Conservation (phyloP, 2,329 filamentous ascomycete species). For the Scortechinia acanthostroma region DNA sequence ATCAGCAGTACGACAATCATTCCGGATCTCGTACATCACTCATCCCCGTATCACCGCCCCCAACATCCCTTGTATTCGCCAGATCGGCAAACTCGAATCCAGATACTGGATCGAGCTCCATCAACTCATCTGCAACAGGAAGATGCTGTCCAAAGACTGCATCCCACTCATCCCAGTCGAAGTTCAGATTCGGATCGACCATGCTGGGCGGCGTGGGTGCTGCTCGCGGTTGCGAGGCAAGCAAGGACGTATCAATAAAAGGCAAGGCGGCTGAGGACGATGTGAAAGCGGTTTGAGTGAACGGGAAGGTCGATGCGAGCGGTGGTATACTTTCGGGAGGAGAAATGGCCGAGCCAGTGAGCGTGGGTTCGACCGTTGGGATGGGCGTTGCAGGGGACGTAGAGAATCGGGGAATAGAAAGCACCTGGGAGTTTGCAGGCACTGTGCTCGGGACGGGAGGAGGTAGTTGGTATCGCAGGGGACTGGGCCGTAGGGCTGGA, state of each 20-base stretch:
- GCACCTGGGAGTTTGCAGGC: background rate
- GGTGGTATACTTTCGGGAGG: slow-evolving; percentile 13
- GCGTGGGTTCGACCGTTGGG: slow-evolving; percentile 4
- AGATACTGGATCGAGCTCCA: slow-evolving; percentile 27
- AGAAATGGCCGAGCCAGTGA: slow-evolving; percentile 7
- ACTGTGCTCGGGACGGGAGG: background rate
- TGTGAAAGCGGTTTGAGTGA: slow-evolving; percentile 6
- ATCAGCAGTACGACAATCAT: no score
- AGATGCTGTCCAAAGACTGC: slow-evolving; percentile 35
- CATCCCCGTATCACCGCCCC: slow-evolving; percentile 3
- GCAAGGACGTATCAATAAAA: slow-evolving; percentile 3
- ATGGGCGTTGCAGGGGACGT: background rate
- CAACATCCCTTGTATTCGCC: slow-evolving; percentile 6
- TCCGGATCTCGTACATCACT: no score
- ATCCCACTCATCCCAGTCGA: slow-evolving; percentile 39
- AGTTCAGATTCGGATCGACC: slow-evolving; percentile 25
- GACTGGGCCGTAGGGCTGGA: background rate
- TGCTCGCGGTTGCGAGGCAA: slow-evolving; percentile 3
- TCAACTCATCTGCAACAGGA: slow-evolving; percentile 28
- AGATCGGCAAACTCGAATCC: slow-evolving; percentile 20
- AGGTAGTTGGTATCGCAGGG: background rate
- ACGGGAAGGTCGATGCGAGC: slow-evolving; percentile 11
- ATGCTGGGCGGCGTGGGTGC: slow-evolving; percentile 22
- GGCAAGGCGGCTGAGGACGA: background rate
- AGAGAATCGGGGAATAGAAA: background rate